These are phyloP conservation scores for Naganishia antarctica DNA, from an alignment of 768 basidiomycete species.

Conservation along the genomic window DNA sequence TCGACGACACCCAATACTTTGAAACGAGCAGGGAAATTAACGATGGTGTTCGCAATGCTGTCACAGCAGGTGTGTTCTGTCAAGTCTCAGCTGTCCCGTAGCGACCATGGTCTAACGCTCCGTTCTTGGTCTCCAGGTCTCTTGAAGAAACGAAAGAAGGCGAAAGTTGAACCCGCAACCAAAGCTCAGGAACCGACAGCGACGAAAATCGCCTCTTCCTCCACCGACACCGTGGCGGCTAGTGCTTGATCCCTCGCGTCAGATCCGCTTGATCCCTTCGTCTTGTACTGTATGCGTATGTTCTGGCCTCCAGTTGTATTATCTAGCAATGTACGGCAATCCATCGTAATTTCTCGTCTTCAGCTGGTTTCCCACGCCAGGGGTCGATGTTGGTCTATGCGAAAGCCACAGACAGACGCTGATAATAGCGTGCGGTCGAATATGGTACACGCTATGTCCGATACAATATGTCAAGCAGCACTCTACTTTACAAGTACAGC, in stretches of 20 bases:
- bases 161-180: slow-evolving; percentile 25
- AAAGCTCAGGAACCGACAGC: neutral
- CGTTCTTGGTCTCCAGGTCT: slow-evolving; percentile 26
- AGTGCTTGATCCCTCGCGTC: neutral
- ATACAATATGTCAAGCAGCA: no score
- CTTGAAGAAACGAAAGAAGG: slow-evolving; percentile 31
- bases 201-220: neutral
- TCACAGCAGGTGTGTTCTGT: slow-evolving; percentile 63
- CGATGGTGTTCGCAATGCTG: slow-evolving; percentile 84
- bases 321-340: no score
- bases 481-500: no score
- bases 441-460: no score
- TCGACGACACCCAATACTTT: slow-evolving; percentile 87
- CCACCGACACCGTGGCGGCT: neutral
- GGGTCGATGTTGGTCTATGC: no score
- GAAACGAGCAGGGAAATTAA: slow-evolving; percentile 87
- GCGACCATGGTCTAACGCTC: neutral
- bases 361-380: no score
- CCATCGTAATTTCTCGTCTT: no score
- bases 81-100: neutral
- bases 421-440: no score
- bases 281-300: neutral
- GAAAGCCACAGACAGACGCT: no score
- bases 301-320: neutral
- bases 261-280: neutral